Base-by-base conservation (phyloP, 176 grass and related monocot genomes). In the Aechmea fasciata region DNA sequence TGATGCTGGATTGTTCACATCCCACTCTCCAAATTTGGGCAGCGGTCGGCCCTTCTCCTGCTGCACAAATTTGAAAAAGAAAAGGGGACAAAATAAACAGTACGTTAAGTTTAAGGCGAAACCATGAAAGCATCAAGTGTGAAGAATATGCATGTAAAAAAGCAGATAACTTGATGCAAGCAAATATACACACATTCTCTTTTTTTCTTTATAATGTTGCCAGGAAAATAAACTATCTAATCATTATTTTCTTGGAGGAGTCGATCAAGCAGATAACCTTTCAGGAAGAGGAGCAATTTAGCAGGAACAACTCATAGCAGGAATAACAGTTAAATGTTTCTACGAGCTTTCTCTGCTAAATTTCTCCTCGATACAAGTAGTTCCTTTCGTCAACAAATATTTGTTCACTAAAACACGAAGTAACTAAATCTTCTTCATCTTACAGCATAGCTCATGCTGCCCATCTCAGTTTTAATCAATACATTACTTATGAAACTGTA, bases 1-100 rank as follows among this genome's bases (percentile, higher is more conserved):
- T 66, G 82, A 79, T 55, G 82, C 75, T 69, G 82, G 82, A 69
- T 84, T 79, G 52, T 84, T 84, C 48, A 79, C 82, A 79, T 84
- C 82, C 82, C 82, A 84, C 52, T 84, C 82, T 10, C 82, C 82
- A 54, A 84, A 84, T 68, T 84, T 84, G n/a, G 82, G 82, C 73
- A 84, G 65, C 51, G 76, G 70, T 48, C 49, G 64, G 49, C 76
- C 65, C 26, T 79, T 75, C 61, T 84, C 75, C 68, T 84, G 76
- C 65, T 66, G n/a, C 82, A 70, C 55, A 8, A 22, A 19, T 19
- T 18, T 61, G 20, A 61, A 19, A 61, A 61, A 10, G 20, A 10
- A 10, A 17, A 13, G 11, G 22, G 3, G 3, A 20, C 48, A 59
- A 8, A 61, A 55, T 25, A 33, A 24, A 47, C 13, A 13, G 66